A percentile compares a stretch with the other conserved stretches of the same genome.
Evolutionary conservation across 2,329 filamentous ascomycete genomes (phyloP).

Genomic region (Bipolaris gigantea): DNA sequence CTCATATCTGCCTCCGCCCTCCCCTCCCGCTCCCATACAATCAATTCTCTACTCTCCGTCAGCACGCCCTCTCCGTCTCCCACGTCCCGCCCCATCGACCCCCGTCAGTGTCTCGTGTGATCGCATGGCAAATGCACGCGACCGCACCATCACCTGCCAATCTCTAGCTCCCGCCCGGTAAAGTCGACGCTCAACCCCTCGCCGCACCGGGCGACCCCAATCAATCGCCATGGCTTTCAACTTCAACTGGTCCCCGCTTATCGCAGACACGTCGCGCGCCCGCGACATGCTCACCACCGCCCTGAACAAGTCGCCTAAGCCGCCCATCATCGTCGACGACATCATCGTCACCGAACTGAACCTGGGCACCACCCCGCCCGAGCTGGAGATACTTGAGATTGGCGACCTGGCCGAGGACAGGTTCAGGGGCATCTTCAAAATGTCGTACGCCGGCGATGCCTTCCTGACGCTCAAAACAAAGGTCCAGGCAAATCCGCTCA

Average conservation of each 20-base stretch:
- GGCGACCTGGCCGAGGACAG: slow-evolving; percentile 95
- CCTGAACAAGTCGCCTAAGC: slow-evolving; percentile 96
- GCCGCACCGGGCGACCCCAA: not conserved
- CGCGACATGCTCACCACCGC: slow-evolving; percentile 93
- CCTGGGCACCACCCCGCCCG: slow-evolving; percentile 88
- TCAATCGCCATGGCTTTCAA: slow-evolving; percentile 85
- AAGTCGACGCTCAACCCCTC: slow-evolving; percentile 21
- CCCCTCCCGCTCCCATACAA: slow-evolving; percentile 6
- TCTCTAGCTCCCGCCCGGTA: slow-evolving; percentile 14
- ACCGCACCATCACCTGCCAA: slow-evolving; percentile 34
- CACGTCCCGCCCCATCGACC: slow-evolving; percentile 5
- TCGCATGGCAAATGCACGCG: slow-evolving; percentile 47
- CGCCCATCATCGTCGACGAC: slow-evolving; percentile 98
- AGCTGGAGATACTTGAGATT: slow-evolving; percentile 96
- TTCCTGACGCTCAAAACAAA: slow-evolving; percentile 93
- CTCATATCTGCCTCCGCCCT: slow-evolving; percentile 20
- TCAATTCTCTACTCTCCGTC: not conserved
- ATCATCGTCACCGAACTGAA: slow-evolving; percentile 98
- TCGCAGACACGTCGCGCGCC: slow-evolving; percentile 88
- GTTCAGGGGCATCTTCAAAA: slow-evolving; percentile 98
- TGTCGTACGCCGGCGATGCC: slow-evolving; percentile 95
- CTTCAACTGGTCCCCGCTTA: slow-evolving; percentile 99
- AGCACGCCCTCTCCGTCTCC: slow-evolving; percentile 1
- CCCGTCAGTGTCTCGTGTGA: slow-evolving; percentile 16
- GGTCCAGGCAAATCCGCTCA: slow-evolving; percentile 96